A percentile compares a stretch with the other conserved stretches of the same genome.
These are phyloP conservation scores for Chlamydomonas reinhardtii DNA, from an alignment of 163 green algal genomes.

Conservation along the genomic window DNA sequence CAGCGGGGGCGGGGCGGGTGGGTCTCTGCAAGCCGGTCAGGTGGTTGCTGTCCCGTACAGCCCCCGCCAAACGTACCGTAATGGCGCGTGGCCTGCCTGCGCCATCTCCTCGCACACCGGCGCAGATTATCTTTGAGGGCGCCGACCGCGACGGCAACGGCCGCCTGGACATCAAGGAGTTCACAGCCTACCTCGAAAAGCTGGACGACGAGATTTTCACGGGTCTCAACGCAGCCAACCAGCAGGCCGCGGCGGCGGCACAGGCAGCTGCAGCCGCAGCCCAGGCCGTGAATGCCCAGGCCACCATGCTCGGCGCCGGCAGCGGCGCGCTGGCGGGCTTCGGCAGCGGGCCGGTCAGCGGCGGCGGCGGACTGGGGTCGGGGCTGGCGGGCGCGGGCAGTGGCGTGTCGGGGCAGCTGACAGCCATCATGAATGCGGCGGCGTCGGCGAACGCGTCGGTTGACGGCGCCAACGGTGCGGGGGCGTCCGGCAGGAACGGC, in stretches of 20 bases:
- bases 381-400: background rate
- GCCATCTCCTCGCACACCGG: too few species aligned
- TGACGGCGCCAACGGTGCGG: background rate
- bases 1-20: too few species aligned
- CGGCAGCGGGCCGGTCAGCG: background rate
- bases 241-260: background rate
- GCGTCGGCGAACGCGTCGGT: background rate
- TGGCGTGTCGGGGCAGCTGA: too few species aligned
- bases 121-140: constrained; percentile 18
- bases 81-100: too few species aligned
- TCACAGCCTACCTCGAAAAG: constrained; percentile 39
- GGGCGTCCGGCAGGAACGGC: background rate
- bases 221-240: background rate
- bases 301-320: background rate
- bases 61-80: too few species aligned
- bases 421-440: too few species aligned
- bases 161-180: constrained; percentile 44
- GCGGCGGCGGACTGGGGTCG: too few species aligned
- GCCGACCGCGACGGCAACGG: constrained; percentile 44
- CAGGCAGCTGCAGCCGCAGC: background rate
- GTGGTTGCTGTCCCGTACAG: too few species aligned
- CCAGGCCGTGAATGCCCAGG: too few species aligned
- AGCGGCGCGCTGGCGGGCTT: too few species aligned
- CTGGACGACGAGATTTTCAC: constrained; percentile 40
- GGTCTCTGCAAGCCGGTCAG: too few species aligned